Conservation (phyloP, 73 alveolate species). For the Paramecium bursaria region DNA sequence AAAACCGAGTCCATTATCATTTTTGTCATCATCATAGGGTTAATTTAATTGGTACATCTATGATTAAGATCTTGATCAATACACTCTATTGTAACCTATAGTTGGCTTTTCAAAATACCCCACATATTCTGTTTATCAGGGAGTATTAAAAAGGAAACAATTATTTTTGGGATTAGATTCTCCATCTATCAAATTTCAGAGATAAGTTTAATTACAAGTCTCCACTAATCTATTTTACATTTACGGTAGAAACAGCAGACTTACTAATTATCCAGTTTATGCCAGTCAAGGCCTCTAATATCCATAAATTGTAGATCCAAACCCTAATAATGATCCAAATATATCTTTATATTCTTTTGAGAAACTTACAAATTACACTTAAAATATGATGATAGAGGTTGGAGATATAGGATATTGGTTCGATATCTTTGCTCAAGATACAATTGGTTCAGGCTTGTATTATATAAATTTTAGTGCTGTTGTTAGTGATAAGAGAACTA, state of each 20-base stretch:
- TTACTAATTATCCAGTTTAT: neutral
- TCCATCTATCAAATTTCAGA: neutral
- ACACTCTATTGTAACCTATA: conserved; percentile 6
- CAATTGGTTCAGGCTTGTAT: conserved; percentile 30
- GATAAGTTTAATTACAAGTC: conserved; percentile 13
- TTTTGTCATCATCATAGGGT: neutral
- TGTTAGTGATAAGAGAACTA: conserved; percentile 27
- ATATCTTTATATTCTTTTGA: neutral
- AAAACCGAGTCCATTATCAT: neutral
- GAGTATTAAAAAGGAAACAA: neutral
- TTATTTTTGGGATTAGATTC: conserved; percentile 24
- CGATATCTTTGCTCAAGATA: neutral
- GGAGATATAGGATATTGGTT: conserved; percentile 50
- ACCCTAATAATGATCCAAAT: conserved; percentile 5
- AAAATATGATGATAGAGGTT: conserved; percentile 20
- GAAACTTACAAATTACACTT: neutral
- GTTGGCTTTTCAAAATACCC: conserved; percentile 36
- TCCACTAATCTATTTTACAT: neutral
- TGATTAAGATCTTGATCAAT: neutral
- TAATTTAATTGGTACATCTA: conserved; percentile 50
- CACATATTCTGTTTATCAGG: neutral
- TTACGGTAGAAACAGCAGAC: conserved; percentile 6
- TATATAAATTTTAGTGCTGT: conserved; percentile 11
- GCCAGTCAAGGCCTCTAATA: neutral
- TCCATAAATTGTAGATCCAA: conserved; percentile 29